phyloP scores from a whole-genome alignment of 106 monocot species.

The Hemerocallis citrina region DNA sequence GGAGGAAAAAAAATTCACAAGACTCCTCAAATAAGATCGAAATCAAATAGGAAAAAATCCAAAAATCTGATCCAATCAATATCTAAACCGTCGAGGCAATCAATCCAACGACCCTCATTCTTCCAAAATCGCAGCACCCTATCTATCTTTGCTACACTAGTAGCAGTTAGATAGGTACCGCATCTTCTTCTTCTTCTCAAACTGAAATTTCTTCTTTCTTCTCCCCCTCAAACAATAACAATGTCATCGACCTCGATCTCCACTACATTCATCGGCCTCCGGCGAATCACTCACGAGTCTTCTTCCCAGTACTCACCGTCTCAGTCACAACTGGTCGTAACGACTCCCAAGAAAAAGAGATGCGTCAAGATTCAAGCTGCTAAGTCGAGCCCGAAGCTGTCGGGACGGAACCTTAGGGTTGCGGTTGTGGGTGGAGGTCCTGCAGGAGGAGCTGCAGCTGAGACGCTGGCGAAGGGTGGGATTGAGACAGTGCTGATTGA shows the following conservation, averaged over 20 bases:
- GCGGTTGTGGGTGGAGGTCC: constrained; percentile 87
- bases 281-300: constrained; percentile 1
- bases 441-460: constrained; percentile 73
- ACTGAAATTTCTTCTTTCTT: background rate
- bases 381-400: constrained; percentile 41
- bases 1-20: too few relatives aligned
- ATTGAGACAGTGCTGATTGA: constrained; percentile 86
- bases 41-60: too few relatives aligned
- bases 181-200: background rate
- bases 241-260: constrained; percentile 43
- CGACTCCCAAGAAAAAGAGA: background rate
- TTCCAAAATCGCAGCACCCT: constrained; percentile 8
- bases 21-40: too few relatives aligned
- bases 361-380: constrained; percentile 31
- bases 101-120: constrained; percentile 12
- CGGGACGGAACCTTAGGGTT: constrained; percentile 60
- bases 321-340: background rate
- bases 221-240: background rate
- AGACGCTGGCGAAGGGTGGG: constrained; percentile 89
- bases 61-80: constrained; percentile 36
- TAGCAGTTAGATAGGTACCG: background rate
- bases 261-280: constrained; percentile 20
- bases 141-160: constrained; percentile 15
- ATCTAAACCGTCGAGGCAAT: constrained; percentile 14
- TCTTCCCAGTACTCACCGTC: background rate